Base-by-base conservation (phyloP, 1,284 basidiomycete genomes). In the Polyporus tsugae region DNA sequence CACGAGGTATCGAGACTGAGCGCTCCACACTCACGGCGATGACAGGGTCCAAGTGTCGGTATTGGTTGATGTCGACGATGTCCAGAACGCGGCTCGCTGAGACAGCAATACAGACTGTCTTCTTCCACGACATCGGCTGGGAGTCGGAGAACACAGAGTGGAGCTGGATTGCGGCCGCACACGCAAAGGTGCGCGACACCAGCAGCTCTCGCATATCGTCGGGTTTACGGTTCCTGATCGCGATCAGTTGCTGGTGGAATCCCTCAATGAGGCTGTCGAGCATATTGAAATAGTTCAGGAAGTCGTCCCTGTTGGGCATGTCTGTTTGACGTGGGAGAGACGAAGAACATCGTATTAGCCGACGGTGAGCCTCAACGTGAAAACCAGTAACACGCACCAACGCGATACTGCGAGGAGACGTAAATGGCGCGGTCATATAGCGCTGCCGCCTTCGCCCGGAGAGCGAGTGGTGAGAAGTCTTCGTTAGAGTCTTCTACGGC, bases 391-490 rank as follows among this genome's bases (percentile, higher is more conserved):
- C 33, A 61, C 65, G 17, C 41, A 72, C 71, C 69, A 22, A 49
- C 49, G 10, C 70, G 62, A 22, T 66, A 72, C 61, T 70, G 66
- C 3, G 70, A 69, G 19, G 73, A 64, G 25, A 75, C 38, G 55
- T 73, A 68, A 9, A 76, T 73, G 3, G 82, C 80, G 44, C 78
- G 72, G 53, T 81, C 80, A 49, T 81, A 75, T 1, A 83, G 65
- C 15, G 80, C 74, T 1, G 79, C 75, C 0, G 81, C 80, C 70
- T 84, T 83, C 5, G 78, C 74, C n/a, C 78, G 76, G n/a, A 80
- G 66, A 1, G 80, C 78, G 6, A 77, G 73, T 4, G 72, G 61
- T 63, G 74, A 72, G 62, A 76, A 77, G 39, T 65, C 64, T 25
- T 74, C 69, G 33, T 70, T 63, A 13, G 74, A 73, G 25, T 71